A percentile compares a stretch with the other conserved stretches of the same genome.
Conservation (phyloP, 1,284 basidiomycete genomes). For the Boletus austroedulis region DNA sequence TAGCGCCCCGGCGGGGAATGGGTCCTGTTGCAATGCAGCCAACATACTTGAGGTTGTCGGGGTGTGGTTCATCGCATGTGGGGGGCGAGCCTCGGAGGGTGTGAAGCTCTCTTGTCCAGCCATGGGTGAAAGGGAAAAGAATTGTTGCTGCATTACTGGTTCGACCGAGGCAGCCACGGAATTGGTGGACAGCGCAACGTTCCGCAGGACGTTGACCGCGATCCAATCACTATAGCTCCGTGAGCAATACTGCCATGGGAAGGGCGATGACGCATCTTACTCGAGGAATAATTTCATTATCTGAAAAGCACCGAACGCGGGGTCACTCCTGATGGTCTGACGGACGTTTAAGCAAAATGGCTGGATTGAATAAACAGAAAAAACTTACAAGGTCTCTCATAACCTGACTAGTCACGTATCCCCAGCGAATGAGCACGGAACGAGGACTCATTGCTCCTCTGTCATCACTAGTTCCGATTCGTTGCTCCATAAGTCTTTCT, state of each 20-base stretch:
- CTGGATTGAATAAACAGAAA: not conserved
- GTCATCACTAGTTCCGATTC: slow-evolving; percentile 60
- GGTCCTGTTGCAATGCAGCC: slow-evolving; percentile 73
- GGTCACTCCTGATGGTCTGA: slow-evolving; percentile 87
- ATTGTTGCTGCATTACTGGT: slow-evolving; percentile 83
- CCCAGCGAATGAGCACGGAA: slow-evolving; percentile 84
- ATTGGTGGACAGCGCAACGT: slow-evolving; percentile 81
- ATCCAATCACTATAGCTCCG: slow-evolving; percentile 72
- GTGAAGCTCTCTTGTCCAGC: slow-evolving; percentile 71
- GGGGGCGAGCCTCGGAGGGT: slow-evolving; percentile 53
- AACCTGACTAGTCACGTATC: slow-evolving; percentile 86
- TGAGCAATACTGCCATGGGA: slow-evolving; percentile 21
- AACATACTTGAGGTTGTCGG: slow-evolving; percentile 86
- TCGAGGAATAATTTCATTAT: slow-evolving; percentile 86
- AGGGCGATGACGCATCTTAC: slow-evolving; percentile 44
- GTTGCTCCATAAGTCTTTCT: slow-evolving; percentile 72
- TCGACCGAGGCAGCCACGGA: slow-evolving; percentile 87
- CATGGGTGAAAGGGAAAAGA: slow-evolving; percentile 78
- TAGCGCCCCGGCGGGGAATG: slow-evolving; percentile 59
- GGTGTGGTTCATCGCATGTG: slow-evolving; percentile 61
- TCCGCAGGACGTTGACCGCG: slow-evolving; percentile 79
- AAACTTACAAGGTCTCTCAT: slow-evolving; percentile 77
- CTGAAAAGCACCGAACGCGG: slow-evolving; percentile 86
- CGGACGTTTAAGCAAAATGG: slow-evolving; percentile 2
- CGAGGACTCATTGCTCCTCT: slow-evolving; percentile 79